These are phyloP conservation scores for Thraustochytrium striatum DNA, from an alignment of 352 stramenopile species.

Conservation along the genomic window DNA sequence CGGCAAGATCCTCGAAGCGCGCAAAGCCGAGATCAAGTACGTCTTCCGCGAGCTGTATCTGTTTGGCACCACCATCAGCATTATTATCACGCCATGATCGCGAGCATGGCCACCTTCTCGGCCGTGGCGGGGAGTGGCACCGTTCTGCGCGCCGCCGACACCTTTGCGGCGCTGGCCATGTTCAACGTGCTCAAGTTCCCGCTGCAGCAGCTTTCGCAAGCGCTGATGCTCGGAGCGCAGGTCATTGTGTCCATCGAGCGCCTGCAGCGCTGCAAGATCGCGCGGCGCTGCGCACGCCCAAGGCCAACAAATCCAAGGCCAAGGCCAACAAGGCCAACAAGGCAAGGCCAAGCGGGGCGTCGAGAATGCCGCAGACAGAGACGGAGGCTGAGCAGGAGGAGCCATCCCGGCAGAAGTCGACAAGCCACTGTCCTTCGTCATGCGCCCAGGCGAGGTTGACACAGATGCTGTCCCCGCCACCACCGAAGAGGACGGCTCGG, in stretches of 20 bases:
- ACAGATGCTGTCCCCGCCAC: no score
- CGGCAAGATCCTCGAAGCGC: constrained; percentile 15
- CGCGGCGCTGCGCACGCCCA: background rate
- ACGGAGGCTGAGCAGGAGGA: no score
- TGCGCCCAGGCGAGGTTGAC: no score
- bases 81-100: constrained; percentile 41
- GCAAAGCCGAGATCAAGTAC: constrained; percentile 44
- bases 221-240: background rate
- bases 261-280: background rate
- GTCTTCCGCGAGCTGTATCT: constrained; percentile 11
- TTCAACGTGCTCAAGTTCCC: constrained; percentile 51
- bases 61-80: background rate
- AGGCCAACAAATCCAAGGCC: no score
- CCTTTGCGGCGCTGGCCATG: constrained; percentile 51
- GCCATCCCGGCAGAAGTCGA: no score
- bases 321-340: no score
- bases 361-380: no score
- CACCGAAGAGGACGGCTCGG: no score
- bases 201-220: constrained; percentile 21
- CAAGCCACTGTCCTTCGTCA: no score
- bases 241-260: background rate
- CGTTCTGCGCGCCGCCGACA: constrained; percentile 31
- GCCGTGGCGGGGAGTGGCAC: constrained; percentile 29
- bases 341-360: no score
- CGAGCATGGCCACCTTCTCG: constrained; percentile 45